These are phyloP conservation scores for Tricholoma bakamatsutake DNA, from an alignment of 768 basidiomycete species.

Conservation along the genomic window DNA sequence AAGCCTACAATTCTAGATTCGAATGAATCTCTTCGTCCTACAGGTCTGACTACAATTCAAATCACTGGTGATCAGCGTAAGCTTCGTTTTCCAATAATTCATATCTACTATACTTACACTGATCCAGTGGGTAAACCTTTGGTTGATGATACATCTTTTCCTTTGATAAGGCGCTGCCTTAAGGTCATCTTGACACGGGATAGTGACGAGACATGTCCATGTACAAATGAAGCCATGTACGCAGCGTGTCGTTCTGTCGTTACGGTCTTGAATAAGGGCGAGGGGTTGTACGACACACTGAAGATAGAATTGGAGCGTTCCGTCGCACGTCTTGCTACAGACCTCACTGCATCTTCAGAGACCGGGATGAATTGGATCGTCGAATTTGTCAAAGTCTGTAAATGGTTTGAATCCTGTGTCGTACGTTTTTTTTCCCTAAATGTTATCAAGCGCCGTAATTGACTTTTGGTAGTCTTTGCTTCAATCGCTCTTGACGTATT, in stretches of 20 bases:
- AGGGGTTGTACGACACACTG: slow-evolving; percentile 52
- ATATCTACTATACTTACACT: background rate
- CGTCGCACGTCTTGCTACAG: slow-evolving; percentile 32
- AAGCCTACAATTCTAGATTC: slow-evolving; percentile 25
- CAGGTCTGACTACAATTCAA: slow-evolving; percentile 44
- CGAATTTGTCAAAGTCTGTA: slow-evolving; percentile 48
- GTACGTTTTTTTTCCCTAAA: slow-evolving; percentile 33
- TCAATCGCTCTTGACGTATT: slow-evolving; percentile 58
- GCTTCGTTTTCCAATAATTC: background rate
- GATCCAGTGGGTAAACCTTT: slow-evolving; percentile 10
- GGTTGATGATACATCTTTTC: slow-evolving; percentile 24
- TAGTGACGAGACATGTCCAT: slow-evolving; percentile 27
- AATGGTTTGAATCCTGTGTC: slow-evolving; percentile 61
- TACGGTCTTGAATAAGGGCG: slow-evolving; percentile 44
- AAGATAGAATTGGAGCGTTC: slow-evolving; percentile 57
- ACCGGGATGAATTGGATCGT: slow-evolving; percentile 49
- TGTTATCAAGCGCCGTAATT: background rate
- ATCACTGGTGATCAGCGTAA: slow-evolving; percentile 43
- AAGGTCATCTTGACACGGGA: slow-evolving; percentile 35
- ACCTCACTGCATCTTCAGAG: slow-evolving; percentile 26
- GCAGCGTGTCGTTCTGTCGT: slow-evolving; percentile 52
- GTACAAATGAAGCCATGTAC: slow-evolving; percentile 55
- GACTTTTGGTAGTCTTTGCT: slow-evolving; percentile 41
- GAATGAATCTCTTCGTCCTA: slow-evolving; percentile 58
- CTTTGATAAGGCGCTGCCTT: slow-evolving; percentile 30